These are phyloP conservation scores for Annulohypoxylon stygium DNA, from an alignment of 495 filamentous ascomycete species.

Conservation along the genomic window DNA sequence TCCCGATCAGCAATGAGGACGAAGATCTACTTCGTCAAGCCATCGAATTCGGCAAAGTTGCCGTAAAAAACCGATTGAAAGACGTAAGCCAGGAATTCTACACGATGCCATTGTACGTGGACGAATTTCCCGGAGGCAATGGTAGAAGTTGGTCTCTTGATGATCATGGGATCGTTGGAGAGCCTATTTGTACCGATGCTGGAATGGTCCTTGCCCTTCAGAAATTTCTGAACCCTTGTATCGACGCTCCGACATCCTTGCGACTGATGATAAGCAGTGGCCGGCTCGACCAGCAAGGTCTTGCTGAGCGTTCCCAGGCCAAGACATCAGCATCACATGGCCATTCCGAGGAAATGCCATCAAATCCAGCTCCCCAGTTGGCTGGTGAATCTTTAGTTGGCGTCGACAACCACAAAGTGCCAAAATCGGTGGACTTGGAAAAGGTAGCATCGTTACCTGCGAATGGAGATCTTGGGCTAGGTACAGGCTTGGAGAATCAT, in stretches of 20 bases:
- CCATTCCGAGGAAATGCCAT: constrained; percentile 1
- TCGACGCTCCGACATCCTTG: constrained; percentile 55
- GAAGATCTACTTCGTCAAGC: constrained; percentile 69
- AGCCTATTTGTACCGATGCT: constrained; percentile 58
- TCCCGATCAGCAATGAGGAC: constrained; percentile 70
- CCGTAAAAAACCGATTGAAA: constrained; percentile 72
- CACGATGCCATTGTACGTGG: constrained; percentile 81
- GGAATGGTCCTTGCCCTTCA: constrained; percentile 57
- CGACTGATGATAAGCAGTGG: constrained; percentile 55
- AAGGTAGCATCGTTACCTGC: constrained; percentile 15
- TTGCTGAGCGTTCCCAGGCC: constrained; percentile 48
- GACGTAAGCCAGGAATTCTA: constrained; percentile 73
- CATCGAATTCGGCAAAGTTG: constrained; percentile 70
- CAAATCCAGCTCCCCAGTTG: constrained; percentile 36
- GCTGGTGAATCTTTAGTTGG: constrained; percentile 58
- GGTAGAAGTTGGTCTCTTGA: constrained; percentile 75
- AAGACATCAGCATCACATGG: constrained; percentile 41
- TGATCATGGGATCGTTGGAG: constrained; percentile 42
- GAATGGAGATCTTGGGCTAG: constrained; percentile 12
- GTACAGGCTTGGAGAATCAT: constrained; percentile 15
- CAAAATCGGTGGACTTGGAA: constrained; percentile 43
- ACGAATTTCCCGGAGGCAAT: constrained; percentile 68
- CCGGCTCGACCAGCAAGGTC: constrained; percentile 52
- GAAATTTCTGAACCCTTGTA: constrained; percentile 53
- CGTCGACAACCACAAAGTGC: constrained; percentile 46